Evolutionary conservation across 2,329 filamentous ascomycete genomes (phyloP), one percentile per base, ranked within the genome.

Genomic region (Fusarium longipes): DNA sequence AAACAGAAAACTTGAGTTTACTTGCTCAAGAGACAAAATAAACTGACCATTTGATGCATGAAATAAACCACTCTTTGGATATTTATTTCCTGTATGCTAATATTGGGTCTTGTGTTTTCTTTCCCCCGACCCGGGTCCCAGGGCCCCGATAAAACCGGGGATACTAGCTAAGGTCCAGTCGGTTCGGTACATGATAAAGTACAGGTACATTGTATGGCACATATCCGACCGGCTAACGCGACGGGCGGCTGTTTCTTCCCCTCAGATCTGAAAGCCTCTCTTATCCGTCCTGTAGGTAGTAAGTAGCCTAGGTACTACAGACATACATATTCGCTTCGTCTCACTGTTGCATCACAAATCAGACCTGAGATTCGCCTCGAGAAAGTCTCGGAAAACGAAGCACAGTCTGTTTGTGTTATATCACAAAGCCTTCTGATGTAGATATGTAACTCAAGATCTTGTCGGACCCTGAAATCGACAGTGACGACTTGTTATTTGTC

Each of bases 221-320:
- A 32, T 25, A 48, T 36, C 30, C 45, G 45, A 48, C 44, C 49
- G 27, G 49, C 27, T 52, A 52, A n/a, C 27, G 30, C 22, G 44
- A 38, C 9, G 27, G 20, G 29, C 36, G 38, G 38, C n/a, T 44
- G 49, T 14, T 53, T 22, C 29, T 29, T 52, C 29, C 30, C 47
- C 39, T 52, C 29, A 58, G 32, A 40, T 30, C 20, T 17, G 47
- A 57, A 68, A 68, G 61, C 63, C 68, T 70, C 55, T 29, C 63
- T 58, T 70, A 73, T 52, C 58, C 68, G 57, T 51, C 17, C 22
- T 18, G 20, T 18, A 30, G 10, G 24, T 42, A 40, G 38, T n/a
- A n/a, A n/a, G n/a, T n/a, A n/a, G n/a, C n/a, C n/a, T n/a, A n/a
- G n/a, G 17, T 42, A 43, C 17, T 43, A 27, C 25, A 38, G 32